These are phyloP conservation scores for Carpinus viminea DNA, from an alignment of 306 rosid genomes.

Conservation along the genomic window DNA sequence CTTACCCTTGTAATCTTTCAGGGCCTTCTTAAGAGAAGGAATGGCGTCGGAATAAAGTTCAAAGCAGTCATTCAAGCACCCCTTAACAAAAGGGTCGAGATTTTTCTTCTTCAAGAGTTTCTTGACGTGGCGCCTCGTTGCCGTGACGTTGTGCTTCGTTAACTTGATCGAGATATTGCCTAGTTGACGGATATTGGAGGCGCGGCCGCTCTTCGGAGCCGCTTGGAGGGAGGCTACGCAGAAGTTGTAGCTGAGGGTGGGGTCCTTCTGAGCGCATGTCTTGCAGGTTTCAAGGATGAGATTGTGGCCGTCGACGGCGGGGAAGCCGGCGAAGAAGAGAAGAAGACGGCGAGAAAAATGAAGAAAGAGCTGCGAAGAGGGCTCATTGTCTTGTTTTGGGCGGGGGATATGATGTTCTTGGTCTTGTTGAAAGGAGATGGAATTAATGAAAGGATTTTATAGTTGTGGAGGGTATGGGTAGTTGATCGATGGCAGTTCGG, in stretches of 20 bases:
- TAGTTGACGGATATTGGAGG: constrained; percentile 36
- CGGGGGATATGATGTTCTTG: neutral
- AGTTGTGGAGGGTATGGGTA: neutral
- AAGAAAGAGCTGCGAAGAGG: constrained; percentile 11
- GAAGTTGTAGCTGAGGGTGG: constrained; percentile 63
- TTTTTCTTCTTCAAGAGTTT: constrained; percentile 38
- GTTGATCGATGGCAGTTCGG: neutral
- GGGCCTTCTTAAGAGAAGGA: constrained; percentile 39
- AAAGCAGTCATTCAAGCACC: constrained; percentile 58
- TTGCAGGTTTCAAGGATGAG: constrained; percentile 61
- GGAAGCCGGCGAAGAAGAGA: constrained; percentile 22
- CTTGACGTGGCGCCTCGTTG: constrained; percentile 39
- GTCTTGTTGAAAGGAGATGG: neutral
- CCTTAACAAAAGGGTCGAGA: constrained; percentile 23
- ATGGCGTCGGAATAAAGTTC: constrained; percentile 51
- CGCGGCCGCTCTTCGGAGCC: constrained; percentile 16
- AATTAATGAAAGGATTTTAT: neutral
- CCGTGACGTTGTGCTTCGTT: constrained; percentile 42
- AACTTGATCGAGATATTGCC: constrained; percentile 56
- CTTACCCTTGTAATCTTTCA: constrained; percentile 41
- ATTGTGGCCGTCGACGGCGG: constrained; percentile 14
- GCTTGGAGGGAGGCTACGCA: constrained; percentile 54
- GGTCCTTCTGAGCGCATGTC: constrained; percentile 48
- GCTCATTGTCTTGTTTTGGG: constrained; percentile 9
- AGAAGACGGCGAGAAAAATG: neutral